Base-by-base conservation (phyloP, 2,329 filamentous ascomycete species). In the Coleophoma crateriformis region DNA sequence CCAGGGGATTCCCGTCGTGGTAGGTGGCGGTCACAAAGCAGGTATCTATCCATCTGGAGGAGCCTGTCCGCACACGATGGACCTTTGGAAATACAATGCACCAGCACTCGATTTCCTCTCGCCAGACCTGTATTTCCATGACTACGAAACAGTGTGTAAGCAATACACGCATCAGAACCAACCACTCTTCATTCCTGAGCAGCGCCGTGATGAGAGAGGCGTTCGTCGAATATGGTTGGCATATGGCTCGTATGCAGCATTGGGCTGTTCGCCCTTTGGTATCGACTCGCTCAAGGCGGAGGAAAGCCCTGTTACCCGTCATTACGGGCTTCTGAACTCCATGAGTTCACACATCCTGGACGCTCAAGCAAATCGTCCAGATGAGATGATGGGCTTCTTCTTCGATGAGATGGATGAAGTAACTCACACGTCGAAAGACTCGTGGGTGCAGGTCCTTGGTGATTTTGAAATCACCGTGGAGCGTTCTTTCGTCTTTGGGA, bases 181-280 rank as follows among this genome's bases (percentile, higher is more conserved):
- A 53, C 67, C 73, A 0, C 64, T 78, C 0, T 77, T 78, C 53
- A 76, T 78, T 35, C 75, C 75, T 0, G 75, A 78, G 61, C 75
- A 78, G 55, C 64, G 74, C 5, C 66, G 75, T 12, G 75, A 77
- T 47, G 72, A 73, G 34, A 64, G 69, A 27, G 73, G 73, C 6
- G 66, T 70, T 0, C 59, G 71, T 6, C 54, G 73, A 2, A 58
- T 74, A 1, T 76, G 71, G 70, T 46, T 66, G 0, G 67, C 73
- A 0, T 70, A 68, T 17, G 72, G 68, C 2, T 67, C 68, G 0
- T 68, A 72, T 46, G 62, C 62, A 12, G 65, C 65, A 2, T 54
- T 75, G 0, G 71, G 71, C 0, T 58, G 63, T 0, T 61, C 61
- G 1, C 70, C 71, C 0, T 74, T 74, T 48, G 68, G 68, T 7